These are phyloP conservation scores for Phytophthora rubi DNA, from an alignment of 352 stramenopile species.

Conservation along the genomic window DNA sequence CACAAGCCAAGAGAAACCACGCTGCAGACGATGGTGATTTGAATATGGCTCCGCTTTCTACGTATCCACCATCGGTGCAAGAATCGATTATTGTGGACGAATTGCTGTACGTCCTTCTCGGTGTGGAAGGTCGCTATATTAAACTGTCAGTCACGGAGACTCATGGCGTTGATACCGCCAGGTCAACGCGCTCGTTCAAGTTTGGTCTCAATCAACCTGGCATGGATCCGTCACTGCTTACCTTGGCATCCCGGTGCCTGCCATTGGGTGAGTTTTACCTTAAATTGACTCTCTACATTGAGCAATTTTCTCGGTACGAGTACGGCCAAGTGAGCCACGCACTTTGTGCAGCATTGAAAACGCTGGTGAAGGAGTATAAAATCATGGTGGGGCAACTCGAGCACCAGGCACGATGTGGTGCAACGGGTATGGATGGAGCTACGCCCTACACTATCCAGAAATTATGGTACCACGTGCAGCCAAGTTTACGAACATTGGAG, in stretches of 20 bases:
- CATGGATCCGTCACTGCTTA: constrained; percentile 85
- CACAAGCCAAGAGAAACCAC: constrained; percentile 52
- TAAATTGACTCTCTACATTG: constrained; percentile 76
- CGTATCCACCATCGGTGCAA: constrained; percentile 77
- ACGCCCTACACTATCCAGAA: constrained; percentile 87
- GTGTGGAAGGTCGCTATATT: constrained; percentile 85
- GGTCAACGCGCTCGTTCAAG: constrained; percentile 50
- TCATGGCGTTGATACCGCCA: constrained; percentile 34
- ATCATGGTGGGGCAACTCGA: constrained; percentile 93
- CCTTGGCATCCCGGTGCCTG: constrained; percentile 72
- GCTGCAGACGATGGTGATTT: constrained; percentile 45
- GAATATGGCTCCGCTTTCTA: constrained; percentile 71
- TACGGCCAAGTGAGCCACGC: constrained; percentile 95
- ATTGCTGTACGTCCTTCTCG: constrained; percentile 80
- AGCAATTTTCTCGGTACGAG: constrained; percentile 89
- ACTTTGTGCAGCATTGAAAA: constrained; percentile 92
- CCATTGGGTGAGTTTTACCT: constrained; percentile 82
- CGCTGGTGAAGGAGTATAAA: constrained; percentile 93
- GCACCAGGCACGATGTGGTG: constrained; percentile 57
- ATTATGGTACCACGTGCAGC: constrained; percentile 93
- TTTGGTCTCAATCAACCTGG: constrained; percentile 75
- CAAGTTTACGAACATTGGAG: constrained; percentile 92
- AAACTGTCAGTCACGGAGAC: constrained; percentile 66
- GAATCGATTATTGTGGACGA: constrained; percentile 87
- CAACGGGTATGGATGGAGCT: constrained; percentile 15